Evolutionary conservation across 495 filamentous ascomycete species (phyloP).

Genomic region (Rostrohypoxylon terebratum): DNA sequence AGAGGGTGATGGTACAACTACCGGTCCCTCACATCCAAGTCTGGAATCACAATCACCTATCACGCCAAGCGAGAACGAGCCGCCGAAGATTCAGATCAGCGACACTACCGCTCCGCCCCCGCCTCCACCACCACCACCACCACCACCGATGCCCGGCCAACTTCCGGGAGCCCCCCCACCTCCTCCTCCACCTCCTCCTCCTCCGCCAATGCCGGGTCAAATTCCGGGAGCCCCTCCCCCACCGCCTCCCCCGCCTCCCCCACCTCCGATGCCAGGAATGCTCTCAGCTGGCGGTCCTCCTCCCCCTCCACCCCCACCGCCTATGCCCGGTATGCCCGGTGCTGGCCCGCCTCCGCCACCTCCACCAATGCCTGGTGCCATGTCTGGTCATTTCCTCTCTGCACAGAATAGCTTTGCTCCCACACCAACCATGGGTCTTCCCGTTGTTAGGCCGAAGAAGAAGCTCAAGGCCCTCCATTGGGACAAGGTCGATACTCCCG

Average conservation of each 20-base stretch:
- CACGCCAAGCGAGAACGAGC: conserved; percentile 73
- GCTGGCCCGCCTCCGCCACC: conserved; percentile 64
- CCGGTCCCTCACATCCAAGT: conserved; percentile 81
- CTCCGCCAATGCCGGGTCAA: conserved; percentile 63
- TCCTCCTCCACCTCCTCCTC: conserved; percentile 57
- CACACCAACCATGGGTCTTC: conserved; percentile 62
- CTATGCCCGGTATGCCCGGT: conserved; percentile 56
- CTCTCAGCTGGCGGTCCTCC: conserved; percentile 54
- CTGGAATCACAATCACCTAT: conserved; percentile 76
- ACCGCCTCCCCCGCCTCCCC: conserved; percentile 67
- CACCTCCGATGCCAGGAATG: conserved; percentile 61
- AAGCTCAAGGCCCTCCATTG: conserved; percentile 99
- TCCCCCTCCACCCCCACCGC: conserved; percentile 68
- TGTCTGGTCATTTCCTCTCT: conserved; percentile 65
- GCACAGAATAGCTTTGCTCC: conserved; percentile 56
- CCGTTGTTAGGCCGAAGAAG: conserved; percentile 92
- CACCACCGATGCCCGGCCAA: conserved; percentile 63
- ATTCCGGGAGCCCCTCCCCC: conserved; percentile 61
- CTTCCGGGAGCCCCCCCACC: conserved; percentile 59
- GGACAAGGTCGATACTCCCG: conserved; percentile 96
- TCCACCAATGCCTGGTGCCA: conserved; percentile 61
- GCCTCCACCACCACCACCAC: conserved; percentile 62
- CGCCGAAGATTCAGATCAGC: conserved; percentile 61
- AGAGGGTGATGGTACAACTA: conserved; percentile 76
- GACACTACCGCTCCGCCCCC: conserved; percentile 61